Evolutionary conservation across 345 rosid genomes (phyloP).

Genomic region (Stellera chamaejasme): DNA sequence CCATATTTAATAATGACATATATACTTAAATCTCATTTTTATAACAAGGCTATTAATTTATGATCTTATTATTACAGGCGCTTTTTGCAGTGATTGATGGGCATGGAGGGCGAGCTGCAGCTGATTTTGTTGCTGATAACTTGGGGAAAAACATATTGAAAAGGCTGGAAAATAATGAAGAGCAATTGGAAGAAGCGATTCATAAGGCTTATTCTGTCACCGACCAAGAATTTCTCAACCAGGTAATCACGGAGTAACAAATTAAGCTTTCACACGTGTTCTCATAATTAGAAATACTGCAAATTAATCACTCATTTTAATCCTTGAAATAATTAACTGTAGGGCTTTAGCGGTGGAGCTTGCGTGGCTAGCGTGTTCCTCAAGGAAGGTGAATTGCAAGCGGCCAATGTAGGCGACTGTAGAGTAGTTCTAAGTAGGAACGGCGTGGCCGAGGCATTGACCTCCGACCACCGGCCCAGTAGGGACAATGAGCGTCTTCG

Average conservation of each 20-base stretch:
- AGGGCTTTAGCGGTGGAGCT: constrained; percentile 44
- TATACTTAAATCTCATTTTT: neutral
- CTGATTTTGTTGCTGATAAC: constrained; percentile 30
- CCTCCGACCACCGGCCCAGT: constrained; percentile 30
- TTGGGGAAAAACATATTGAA: constrained; percentile 39
- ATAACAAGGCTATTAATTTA: neutral
- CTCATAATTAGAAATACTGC: too few relatives aligned
- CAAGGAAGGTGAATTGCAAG: constrained; percentile 29
- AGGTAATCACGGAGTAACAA: constrained; percentile 20
- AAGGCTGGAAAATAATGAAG: constrained; percentile 15
- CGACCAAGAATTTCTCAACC: constrained; percentile 36
- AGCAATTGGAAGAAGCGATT: constrained; percentile 22
- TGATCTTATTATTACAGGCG: constrained; percentile 18
- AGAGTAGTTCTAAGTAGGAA: constrained; percentile 35
- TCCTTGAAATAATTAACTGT: neutral
- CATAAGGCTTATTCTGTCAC: constrained; percentile 31
- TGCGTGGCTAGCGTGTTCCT: constrained; percentile 33
- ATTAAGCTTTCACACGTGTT: neutral
- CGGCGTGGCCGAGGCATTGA: constrained; percentile 30
- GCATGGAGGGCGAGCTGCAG: constrained; percentile 44
- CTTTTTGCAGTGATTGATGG: constrained; percentile 44
- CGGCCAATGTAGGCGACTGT: constrained; percentile 47
- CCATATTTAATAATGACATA: too few relatives aligned
- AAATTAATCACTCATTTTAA: neutral
- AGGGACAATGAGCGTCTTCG: constrained; percentile 37